Evolutionary conservation across 345 rosid genomes (phyloP).

Genomic region (Microcos paniculata): DNA sequence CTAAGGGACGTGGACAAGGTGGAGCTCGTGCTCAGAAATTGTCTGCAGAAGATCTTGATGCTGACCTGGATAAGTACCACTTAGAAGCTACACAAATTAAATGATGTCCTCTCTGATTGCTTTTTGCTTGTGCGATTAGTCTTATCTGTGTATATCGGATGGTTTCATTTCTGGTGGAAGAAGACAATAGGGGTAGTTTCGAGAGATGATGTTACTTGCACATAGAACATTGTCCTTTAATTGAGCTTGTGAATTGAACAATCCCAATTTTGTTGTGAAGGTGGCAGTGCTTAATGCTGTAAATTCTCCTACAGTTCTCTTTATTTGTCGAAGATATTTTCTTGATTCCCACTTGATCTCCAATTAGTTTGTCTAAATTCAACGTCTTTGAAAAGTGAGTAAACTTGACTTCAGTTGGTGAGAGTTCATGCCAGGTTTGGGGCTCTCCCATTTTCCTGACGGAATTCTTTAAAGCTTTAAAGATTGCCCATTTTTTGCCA

Average conservation of each 20-base stretch:
- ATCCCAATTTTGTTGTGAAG: neutral
- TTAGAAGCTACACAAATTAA: conserved; percentile 36
- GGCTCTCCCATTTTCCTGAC: too few relatives aligned
- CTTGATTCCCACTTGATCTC: neutral
- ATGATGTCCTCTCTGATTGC: conserved; percentile 15
- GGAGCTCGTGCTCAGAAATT: conserved; percentile 29
- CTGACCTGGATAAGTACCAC: conserved; percentile 58
- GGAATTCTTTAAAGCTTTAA: too few relatives aligned
- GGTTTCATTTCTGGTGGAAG: neutral
- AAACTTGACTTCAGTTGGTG: too few relatives aligned
- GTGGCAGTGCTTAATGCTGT: neutral
- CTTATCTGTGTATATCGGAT: neutral
- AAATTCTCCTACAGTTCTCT: neutral
- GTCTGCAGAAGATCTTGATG: conserved; percentile 61
- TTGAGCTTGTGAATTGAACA: neutral
- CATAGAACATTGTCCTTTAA: neutral
- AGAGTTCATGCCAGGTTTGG: too few relatives aligned
- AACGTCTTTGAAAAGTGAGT: neutral
- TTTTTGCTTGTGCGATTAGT: neutral
- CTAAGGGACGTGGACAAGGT: conserved; percentile 20
- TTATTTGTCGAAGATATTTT: neutral
- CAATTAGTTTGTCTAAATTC: neutral
- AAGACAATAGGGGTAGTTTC: neutral
- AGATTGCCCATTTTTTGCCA: too few relatives aligned
- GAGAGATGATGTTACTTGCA: neutral